Evolutionary conservation across 495 filamentous ascomycete genomes (phyloP).

Genomic region (Podospora pseudoanserina): DNA sequence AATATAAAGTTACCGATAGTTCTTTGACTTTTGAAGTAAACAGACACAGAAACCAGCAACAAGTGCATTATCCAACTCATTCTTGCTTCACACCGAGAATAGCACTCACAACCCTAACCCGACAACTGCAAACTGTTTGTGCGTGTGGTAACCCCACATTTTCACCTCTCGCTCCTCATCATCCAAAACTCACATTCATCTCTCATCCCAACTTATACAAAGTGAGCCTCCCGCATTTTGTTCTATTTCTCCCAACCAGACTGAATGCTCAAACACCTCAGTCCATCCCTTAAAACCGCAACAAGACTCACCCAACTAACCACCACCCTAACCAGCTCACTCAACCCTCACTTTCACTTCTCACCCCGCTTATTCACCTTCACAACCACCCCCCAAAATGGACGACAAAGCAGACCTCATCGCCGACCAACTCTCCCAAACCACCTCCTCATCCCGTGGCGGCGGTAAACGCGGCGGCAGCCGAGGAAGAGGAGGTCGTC

Average conservation of each 20-base stretch:
- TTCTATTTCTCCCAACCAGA: neutral
- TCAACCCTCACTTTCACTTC: neutral
- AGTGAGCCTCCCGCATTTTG: neutral
- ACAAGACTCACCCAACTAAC: neutral
- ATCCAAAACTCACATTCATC: neutral
- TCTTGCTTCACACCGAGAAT: neutral
- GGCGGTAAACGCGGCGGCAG: conserved; percentile 2
- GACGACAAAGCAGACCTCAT: neutral
- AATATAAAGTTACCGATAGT: too few relatives aligned
- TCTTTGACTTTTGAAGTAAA: too few relatives aligned
- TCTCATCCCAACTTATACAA: neutral
- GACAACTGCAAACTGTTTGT: neutral
- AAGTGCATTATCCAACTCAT: too few relatives aligned
- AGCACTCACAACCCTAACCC: neutral
- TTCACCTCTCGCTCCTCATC: neutral
- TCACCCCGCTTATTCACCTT: neutral
- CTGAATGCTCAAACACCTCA: neutral
- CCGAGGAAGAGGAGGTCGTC: conserved; percentile 30
- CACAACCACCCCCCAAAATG: neutral
- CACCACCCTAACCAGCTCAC: neutral
- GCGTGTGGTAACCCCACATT: neutral
- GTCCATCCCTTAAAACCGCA: neutral
- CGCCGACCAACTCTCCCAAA: neutral
- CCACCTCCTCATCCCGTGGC: neutral
- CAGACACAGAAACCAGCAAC: too few relatives aligned